Percentiles rank a stretch among this genome's conserved stretches.
These are phyloP conservation scores for Boletellus deceptivus DNA, from an alignment of 1,284 basidiomycete genomes.

Conservation along the genomic window DNA sequence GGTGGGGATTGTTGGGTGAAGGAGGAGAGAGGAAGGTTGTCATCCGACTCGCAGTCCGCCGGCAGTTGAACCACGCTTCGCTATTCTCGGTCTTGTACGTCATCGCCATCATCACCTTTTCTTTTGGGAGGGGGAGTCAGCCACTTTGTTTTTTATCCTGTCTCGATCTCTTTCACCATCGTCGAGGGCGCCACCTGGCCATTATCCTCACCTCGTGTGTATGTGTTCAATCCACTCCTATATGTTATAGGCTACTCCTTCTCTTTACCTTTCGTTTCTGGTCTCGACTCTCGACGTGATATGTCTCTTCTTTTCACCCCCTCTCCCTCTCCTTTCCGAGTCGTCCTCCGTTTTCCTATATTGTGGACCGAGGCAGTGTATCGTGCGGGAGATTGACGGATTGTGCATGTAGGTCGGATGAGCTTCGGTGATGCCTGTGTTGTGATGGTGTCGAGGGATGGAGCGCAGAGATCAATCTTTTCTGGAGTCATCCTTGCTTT, in stretches of 20 bases:
- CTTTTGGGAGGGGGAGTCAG: conserved; percentile 10
- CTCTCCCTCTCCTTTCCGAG: neutral
- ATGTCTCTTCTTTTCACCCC: conserved; percentile 7
- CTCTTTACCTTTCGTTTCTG: conserved; percentile 13
- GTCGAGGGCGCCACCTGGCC: conserved; percentile 7
- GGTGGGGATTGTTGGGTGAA: neutral
- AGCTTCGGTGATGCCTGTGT: conserved; percentile 8
- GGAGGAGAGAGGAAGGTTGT: conserved; percentile 5
- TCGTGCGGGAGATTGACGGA: conserved; percentile 12
- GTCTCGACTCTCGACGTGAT: conserved; percentile 19
- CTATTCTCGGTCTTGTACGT: conserved; percentile 17
- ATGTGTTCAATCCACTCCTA: conserved; percentile 25
- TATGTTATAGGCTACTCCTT: conserved; percentile 31
- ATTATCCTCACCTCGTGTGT: conserved; percentile 11
- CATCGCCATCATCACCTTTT: conserved; percentile 10
- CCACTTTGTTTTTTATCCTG: conserved; percentile 6
- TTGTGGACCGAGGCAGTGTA: conserved; percentile 19
- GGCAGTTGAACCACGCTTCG: conserved; percentile 13
- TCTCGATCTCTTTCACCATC: conserved; percentile 11
- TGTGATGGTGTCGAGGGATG: conserved; percentile 4
- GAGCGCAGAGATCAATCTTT: conserved; percentile 2
- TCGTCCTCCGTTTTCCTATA: conserved; percentile 7
- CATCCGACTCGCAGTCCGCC: conserved; percentile 14
- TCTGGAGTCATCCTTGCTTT: conserved; percentile 6
- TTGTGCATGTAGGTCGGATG: conserved; percentile 16